Evolutionary conservation across 202 grass and related monocot species (phyloP).

Genomic region (Carex arenaria): DNA sequence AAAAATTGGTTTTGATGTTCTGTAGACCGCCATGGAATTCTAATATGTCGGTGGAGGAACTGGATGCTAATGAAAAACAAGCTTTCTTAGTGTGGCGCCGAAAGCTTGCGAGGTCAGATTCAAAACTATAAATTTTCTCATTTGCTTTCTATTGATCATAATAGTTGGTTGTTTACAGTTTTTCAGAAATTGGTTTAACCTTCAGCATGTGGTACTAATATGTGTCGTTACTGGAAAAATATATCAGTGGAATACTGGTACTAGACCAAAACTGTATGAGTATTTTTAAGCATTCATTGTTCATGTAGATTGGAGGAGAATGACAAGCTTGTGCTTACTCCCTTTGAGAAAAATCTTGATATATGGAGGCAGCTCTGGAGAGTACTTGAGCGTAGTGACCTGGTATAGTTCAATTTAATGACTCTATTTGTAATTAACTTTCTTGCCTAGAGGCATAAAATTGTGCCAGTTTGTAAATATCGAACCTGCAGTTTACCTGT

Average conservation of each 20-base stretch:
- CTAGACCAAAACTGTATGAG: background rate
- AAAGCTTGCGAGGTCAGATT: conserved; percentile 69
- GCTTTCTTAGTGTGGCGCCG: conserved; percentile 87
- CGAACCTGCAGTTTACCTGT: background rate
- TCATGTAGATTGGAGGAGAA: conserved; percentile 77
- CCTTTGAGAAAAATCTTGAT: conserved; percentile 94
- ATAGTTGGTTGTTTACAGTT: background rate
- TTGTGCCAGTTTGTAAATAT: background rate
- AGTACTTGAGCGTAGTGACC: conserved; percentile 87
- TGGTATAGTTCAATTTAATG: conserved; percentile 4
- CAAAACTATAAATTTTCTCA: background rate
- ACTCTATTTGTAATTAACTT: background rate
- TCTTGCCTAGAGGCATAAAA: background rate
- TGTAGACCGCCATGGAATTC: conserved; percentile 71
- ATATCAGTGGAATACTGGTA: background rate
- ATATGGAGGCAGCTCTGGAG: conserved; percentile 97
- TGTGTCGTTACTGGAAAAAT: background rate
- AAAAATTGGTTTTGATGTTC: conserved; percentile 1
- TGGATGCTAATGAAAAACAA: conserved; percentile 66
- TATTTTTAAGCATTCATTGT: background rate
- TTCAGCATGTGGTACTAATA: background rate
- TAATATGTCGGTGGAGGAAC: conserved; percentile 73
- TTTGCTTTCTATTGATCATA: background rate
- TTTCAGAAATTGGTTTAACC: background rate
- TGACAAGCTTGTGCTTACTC: conserved; percentile 80